A percentile compares a stretch with the other conserved stretches of the same genome.
Evolutionary conservation across 2,329 filamentous ascomycete species (phyloP).

Genomic region (Dactylellina cionopaga): DNA sequence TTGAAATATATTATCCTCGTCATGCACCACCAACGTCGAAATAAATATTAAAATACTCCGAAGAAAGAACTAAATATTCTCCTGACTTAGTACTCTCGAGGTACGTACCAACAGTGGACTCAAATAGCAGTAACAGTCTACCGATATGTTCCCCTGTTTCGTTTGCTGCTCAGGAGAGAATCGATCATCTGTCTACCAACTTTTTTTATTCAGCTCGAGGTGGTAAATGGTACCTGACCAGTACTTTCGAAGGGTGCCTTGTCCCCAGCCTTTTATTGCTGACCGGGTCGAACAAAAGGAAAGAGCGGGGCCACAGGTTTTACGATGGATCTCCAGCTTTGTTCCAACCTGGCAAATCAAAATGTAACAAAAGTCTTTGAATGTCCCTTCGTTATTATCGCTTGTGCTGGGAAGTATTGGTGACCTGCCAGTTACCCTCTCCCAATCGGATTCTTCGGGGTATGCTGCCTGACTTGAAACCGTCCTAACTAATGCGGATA

Average conservation of each 20-base stretch:
- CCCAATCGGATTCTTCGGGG: constrained; percentile 39
- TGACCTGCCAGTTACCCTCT: constrained; percentile 24
- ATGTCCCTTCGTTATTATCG: constrained; percentile 4
- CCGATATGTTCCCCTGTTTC: background rate
- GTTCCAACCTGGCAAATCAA: constrained; percentile 2
- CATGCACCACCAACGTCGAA: no score
- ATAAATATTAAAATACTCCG: no score
- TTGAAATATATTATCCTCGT: no score
- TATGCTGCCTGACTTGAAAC: constrained; percentile 51
- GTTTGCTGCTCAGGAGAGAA: background rate
- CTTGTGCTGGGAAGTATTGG: constrained; percentile 27
- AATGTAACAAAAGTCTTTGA: constrained; percentile 1
- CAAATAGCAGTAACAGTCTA: no score
- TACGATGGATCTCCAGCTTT: constrained; percentile 24
- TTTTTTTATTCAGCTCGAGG: background rate
- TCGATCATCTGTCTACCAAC: no score
- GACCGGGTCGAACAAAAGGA: background rate
- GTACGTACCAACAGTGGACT: no score
- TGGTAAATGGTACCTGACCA: background rate
- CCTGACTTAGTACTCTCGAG: no score
- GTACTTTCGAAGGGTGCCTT: background rate
- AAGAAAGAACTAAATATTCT: no score
- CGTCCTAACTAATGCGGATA: constrained; percentile 51
- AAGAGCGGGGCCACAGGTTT: no score
- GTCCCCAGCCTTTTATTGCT: background rate